Percentiles rank a stretch among this genome's conserved stretches.
These are phyloP conservation scores for Marchantia polymorpha DNA, from an alignment of 225 moss, liverwort and hornwort genomes.

Conservation along the genomic window DNA sequence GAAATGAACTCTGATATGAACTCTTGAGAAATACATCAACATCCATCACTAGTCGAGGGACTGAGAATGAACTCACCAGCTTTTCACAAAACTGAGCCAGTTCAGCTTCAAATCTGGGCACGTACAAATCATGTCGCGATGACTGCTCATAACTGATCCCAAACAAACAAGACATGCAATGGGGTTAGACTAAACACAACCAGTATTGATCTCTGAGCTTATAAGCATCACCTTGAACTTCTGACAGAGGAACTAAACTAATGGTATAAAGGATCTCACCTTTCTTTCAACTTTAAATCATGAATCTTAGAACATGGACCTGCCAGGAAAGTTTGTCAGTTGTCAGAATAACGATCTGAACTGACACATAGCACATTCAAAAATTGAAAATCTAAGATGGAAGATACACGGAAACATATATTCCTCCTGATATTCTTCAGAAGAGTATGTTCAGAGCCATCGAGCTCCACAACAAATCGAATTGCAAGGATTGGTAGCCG, in stretches of 20 bases:
- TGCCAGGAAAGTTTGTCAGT: constrained; percentile 26
- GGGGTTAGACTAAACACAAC: background rate
- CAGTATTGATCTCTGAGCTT: background rate
- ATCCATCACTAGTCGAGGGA: too few species aligned
- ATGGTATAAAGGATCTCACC: constrained; percentile 65
- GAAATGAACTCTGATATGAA: too few species aligned
- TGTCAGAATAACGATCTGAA: background rate
- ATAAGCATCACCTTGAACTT: background rate
- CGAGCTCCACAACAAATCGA: background rate
- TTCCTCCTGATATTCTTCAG: background rate
- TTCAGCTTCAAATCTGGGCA: constrained; percentile 77
- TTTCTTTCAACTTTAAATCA: constrained; percentile 96
- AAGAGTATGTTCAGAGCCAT: background rate
- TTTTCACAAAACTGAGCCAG: constrained; percentile 92
- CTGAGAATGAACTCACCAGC: constrained; percentile 51
- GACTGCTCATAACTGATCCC: constrained; percentile 81
- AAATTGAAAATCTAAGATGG: background rate
- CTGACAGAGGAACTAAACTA: background rate
- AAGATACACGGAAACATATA: background rate
- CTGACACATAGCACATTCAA: background rate
- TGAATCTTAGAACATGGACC: constrained; percentile 88
- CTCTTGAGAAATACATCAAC: too few species aligned
- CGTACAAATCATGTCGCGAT: constrained; percentile 62
- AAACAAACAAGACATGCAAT: background rate
- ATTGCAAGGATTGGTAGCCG: background rate